Percentiles rank a stretch among this genome's conserved stretches.
Conservation (phyloP, 164 flowering plant genomes). For the Malania oleifera region DNA sequence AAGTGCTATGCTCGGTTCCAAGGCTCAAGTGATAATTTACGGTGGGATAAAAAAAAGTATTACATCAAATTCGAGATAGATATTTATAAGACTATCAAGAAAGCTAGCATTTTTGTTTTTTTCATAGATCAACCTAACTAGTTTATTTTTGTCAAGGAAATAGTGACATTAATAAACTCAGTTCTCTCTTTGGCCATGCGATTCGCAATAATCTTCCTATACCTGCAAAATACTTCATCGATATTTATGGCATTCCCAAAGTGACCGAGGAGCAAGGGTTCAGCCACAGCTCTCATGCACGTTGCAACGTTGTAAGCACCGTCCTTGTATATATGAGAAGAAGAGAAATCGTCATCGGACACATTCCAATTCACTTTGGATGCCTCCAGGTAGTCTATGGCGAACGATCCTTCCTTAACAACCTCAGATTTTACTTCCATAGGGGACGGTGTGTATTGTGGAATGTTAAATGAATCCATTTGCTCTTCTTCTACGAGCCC, state of each 20-base stretch:
- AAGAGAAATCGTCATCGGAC: not conserved
- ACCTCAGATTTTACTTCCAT: conserved; percentile 34
- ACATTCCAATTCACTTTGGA: conserved; percentile 29
- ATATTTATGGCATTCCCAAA: conserved; percentile 33
- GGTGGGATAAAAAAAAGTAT: too few species aligned
- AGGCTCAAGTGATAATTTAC: too few species aligned
- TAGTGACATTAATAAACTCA: not conserved
- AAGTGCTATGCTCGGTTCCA: too few species aligned
- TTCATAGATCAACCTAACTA: too few species aligned
- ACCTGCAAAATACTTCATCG: conserved; percentile 26
- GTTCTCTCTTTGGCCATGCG: not conserved
- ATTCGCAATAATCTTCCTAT: conserved; percentile 3
- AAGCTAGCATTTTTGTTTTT: too few species aligned
- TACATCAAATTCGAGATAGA: too few species aligned
- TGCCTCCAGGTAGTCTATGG: conserved; percentile 24
- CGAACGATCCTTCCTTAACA: conserved; percentile 46
- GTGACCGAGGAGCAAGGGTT: conserved; percentile 30
- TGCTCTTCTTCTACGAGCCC: conserved; percentile 44
- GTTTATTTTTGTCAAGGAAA: not conserved
- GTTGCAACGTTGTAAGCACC: conserved; percentile 25
- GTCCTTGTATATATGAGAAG: not conserved
- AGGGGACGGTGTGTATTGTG: conserved; percentile 42
- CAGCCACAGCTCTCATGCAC: conserved; percentile 38
- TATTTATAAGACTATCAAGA: too few species aligned
- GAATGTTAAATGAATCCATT: conserved; percentile 49